A percentile compares a stretch with the other conserved stretches of the same genome.
phyloP scores from a whole-genome alignment of 225 moss, liverwort and hornwort genomes.

The Pseudisothecium myosuroides region DNA sequence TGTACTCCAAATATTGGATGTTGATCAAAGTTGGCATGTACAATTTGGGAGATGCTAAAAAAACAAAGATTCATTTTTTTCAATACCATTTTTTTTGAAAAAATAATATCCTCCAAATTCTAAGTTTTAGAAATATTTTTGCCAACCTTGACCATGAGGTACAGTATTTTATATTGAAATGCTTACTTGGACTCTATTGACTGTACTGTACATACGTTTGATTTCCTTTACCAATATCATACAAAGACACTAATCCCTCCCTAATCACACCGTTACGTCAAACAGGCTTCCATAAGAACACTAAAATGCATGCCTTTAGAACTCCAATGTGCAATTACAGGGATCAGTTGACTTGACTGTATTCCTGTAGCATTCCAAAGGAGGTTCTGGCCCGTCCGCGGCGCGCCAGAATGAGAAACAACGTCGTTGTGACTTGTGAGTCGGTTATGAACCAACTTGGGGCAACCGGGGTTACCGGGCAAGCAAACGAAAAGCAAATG shows the following conservation, averaged over 20 bases:
- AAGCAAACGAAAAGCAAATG: background rate
- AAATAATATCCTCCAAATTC: too few relatives aligned
- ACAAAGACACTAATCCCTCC: background rate
- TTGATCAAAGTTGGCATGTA: too few relatives aligned
- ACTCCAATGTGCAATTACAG: background rate
- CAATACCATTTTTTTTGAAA: too few relatives aligned
- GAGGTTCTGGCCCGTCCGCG: background rate
- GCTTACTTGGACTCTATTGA: too few relatives aligned
- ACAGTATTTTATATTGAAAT: too few relatives aligned
- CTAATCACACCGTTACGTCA: background rate
- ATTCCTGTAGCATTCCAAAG: background rate
- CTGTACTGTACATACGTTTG: too few relatives aligned
- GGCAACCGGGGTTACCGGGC: background rate
- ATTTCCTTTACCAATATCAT: too few relatives aligned
- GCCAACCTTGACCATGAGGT: too few relatives aligned
- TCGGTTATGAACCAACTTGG: background rate
- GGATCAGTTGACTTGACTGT: background rate
- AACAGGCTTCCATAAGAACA: background rate
- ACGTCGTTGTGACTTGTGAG: background rate
- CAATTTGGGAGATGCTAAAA: too few relatives aligned
- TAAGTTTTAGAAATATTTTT: too few relatives aligned
- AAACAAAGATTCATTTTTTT: too few relatives aligned
- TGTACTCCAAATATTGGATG: too few relatives aligned
- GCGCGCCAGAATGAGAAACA: background rate
- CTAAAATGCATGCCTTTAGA: background rate